Percentiles rank a stretch among this genome's conserved stretches.
Conservation (phyloP, 192 early-diverging fungal genomes). For the Coemansia reversa region DNA sequence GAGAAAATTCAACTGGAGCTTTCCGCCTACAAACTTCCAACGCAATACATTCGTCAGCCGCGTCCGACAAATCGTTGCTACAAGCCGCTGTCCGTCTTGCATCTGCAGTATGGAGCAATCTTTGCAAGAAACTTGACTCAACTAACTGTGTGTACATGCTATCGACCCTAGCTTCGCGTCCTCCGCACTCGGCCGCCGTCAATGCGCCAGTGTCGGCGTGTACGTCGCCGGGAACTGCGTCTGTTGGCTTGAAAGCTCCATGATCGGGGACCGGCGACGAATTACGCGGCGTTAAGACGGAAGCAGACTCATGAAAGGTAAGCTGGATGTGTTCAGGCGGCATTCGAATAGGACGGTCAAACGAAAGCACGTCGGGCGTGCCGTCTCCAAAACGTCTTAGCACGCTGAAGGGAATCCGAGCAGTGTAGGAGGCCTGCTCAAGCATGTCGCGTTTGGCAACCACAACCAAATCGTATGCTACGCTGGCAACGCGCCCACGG, state of each 20-base stretch:
- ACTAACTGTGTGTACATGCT: conserved; percentile 16
- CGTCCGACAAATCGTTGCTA: not conserved
- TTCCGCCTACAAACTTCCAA: conserved; percentile 24
- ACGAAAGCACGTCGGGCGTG: conserved; percentile 9
- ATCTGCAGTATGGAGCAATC: conserved; percentile 13
- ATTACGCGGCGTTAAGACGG: conserved; percentile 36
- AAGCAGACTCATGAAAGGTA: conserved; percentile 24
- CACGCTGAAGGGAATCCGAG: conserved; percentile 49
- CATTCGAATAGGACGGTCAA: conserved; percentile 38
- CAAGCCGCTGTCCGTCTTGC: not conserved
- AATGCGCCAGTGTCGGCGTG: not conserved
- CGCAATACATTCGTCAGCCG: conserved; percentile 15
- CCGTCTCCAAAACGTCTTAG: conserved; percentile 9
- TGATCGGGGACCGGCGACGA: conserved; percentile 20
- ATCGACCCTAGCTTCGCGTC: not conserved
- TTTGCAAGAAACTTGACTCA: conserved; percentile 24
- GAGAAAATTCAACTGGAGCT: conserved; percentile 45
- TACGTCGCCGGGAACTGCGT: not conserved
- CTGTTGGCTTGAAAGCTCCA: conserved; percentile 2
- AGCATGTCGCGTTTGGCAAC: conserved; percentile 52
- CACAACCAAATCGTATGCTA: conserved; percentile 47
- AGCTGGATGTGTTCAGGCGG: conserved; percentile 25
- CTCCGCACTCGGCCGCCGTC: not conserved
- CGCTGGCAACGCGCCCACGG: conserved; percentile 36
- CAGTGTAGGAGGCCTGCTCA: conserved; percentile 27